Evolutionary conservation across 495 filamentous ascomycete species (phyloP).

Genomic region (Cudoniella acicularis): DNA sequence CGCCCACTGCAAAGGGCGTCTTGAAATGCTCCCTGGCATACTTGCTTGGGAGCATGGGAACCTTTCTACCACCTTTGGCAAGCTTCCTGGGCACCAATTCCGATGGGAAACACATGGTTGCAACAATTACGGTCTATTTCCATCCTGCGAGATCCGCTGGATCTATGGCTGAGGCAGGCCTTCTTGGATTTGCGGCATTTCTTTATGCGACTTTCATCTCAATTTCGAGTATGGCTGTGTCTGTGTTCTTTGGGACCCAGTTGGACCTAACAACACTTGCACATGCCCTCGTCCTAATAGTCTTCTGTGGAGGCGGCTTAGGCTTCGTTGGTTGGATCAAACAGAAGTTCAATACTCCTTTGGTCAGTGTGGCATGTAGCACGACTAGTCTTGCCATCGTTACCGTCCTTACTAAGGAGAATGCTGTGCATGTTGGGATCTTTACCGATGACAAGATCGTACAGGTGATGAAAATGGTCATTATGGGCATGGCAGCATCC

Average conservation of each 20-base stretch:
- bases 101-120: conserved; percentile 97
- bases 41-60: conserved; percentile 80
- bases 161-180: conserved; percentile 83
- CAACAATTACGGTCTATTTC: conserved; percentile 91
- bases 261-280: conserved; percentile 64
- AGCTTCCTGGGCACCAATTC: conserved; percentile 73
- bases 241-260: conserved; percentile 66
- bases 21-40: conserved; percentile 95
- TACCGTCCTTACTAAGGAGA: conserved; percentile 89
- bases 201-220: conserved; percentile 78
- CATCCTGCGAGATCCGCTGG: conserved; percentile 89
- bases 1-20: conserved; percentile 63
- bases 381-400: conserved; percentile 89
- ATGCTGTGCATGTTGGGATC: conserved; percentile 71
- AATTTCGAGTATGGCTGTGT: conserved; percentile 81
- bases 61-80: conserved; percentile 73
- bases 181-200: conserved; percentile 81
- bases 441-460: conserved; percentile 79
- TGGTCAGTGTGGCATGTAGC: conserved; percentile 89
- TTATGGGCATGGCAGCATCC: conserved; percentile 76
- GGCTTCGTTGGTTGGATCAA: conserved; percentile 94
- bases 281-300: conserved; percentile 74
- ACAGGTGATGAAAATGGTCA: conserved; percentile 86
- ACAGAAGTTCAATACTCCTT: conserved; percentile 76
- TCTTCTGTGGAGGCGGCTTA: conserved; percentile 86